phyloP scores from a whole-genome alignment of 1,139 yeast species.

The Spencermartinsiella ligniputridi region DNA sequence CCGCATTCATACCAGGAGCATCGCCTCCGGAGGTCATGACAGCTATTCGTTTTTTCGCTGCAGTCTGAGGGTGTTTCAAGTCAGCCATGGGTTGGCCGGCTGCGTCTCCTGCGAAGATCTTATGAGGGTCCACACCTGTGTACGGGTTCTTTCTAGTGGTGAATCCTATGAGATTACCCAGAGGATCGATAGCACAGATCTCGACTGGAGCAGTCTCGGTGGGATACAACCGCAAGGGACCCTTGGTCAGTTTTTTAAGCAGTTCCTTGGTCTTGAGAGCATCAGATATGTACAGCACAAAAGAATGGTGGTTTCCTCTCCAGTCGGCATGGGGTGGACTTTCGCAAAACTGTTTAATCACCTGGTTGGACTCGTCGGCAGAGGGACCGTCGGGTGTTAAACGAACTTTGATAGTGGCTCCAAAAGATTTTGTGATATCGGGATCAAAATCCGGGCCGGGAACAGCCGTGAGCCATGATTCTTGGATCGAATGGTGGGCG shows the following conservation, averaged over 20 bases:
- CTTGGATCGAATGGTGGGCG: slow-evolving; percentile 24
- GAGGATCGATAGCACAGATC: slow-evolving; percentile 56
- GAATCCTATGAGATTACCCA: slow-evolving; percentile 58
- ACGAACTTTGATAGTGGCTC: slow-evolving; percentile 33
- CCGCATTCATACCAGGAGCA: slow-evolving; percentile 98
- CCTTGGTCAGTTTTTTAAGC: slow-evolving; percentile 9
- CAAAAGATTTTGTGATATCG: slow-evolving; percentile 9
- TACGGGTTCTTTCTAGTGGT: slow-evolving; percentile 38
- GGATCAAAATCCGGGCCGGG: slow-evolving; percentile 11
- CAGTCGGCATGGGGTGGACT: slow-evolving; percentile 30
- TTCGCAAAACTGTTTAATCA: slow-evolving; percentile 19
- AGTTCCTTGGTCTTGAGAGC: slow-evolving; percentile 19
- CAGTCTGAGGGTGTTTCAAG: neutral
- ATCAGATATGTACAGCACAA: slow-evolving; percentile 32
- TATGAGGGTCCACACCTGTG: slow-evolving; percentile 20
- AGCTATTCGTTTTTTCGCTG: slow-evolving; percentile 60
- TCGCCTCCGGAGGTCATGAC: slow-evolving; percentile 99
- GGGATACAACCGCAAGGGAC: slow-evolving; percentile 33
- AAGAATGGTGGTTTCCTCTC: slow-evolving; percentile 34
- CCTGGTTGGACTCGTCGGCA: slow-evolving; percentile 16
- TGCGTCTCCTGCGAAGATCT: neutral
- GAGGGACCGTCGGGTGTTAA: slow-evolving; percentile 25
- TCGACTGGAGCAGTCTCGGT: slow-evolving; percentile 35
- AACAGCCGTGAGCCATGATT: slow-evolving; percentile 28
- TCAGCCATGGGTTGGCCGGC: neutral